Evolutionary conservation across 2,329 filamentous ascomycete genomes (phyloP), one percentile per base, ranked within the genome.

Genomic region (Aspergillus luchuensis): DNA sequence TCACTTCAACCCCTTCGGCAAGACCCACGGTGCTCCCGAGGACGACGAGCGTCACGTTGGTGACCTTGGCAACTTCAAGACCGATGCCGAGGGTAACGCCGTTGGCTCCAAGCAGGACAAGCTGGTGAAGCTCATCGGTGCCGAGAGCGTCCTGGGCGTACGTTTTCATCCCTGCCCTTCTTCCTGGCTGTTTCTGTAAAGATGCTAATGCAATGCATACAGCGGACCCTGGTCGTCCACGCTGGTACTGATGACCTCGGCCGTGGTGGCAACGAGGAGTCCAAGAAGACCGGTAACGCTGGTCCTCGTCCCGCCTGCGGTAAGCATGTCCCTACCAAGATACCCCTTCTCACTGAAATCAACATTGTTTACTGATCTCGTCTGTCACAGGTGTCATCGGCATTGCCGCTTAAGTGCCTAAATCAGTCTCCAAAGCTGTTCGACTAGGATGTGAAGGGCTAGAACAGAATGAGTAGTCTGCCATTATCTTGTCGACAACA

Each of bases 281-380:
- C 92, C 74, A 92, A 96, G 85, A 97, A 96, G 89, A 99, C 95
- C 68, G 95, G 95, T 70, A 99, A 98, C 79, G 95, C 95, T 76
- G 95, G 95, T 73, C 79, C 83, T 71, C 91, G 95, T 76, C 95
- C 95, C 77, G 95, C 95, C 78, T 99, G 95, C 82, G 95, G 95
- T 91, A 86, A 77, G 86, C 25, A 80, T 50, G 1, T 45, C 49
- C 4, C 13, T 52, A 8, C 3, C 23, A 25, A 30, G 33, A 56
- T 19, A 28, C 13, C 28, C 8, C 28, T 10, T 30, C 28, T 53
- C 41, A 30, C 7, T 19, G 23, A 36, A 13, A 19, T 30, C 8
- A 17, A 19, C 28, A 10, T 13, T 25, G n/a, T 21, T 54, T 57
- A 23, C 38, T 56, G 28, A 17, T 60, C 5, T 45, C 38, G 19